Base-by-base conservation (phyloP, 371 early-diverging fungal species). In the Mucor saturninus region DNA sequence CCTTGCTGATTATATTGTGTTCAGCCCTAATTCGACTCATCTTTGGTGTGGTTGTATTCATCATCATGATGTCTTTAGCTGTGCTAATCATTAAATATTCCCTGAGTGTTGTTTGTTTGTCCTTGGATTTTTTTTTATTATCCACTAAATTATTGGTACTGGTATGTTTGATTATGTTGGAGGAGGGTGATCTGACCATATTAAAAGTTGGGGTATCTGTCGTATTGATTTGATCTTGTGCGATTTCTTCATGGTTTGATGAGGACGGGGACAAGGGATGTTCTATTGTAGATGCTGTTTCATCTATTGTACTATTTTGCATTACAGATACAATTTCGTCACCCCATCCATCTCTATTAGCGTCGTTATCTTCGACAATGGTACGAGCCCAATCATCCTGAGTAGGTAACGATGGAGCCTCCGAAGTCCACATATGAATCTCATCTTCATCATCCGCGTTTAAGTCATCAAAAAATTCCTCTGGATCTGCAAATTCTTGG, bases 41-140 rank as follows among this genome's bases (percentile, higher is more conserved):
- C 9, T 57, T 50, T 29, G 72, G 65, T 35, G 56, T 53, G 10
- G 57, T 69, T 3, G 69, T 59, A 2, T 62, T 66, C 51, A 74
- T 46, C 4, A 81, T 30, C n/a, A 66, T 54, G 0, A 71, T 21
- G 51, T 81, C 75, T 30, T 61, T 74, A 2, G 63, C 60, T 7
- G 81, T 81, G 0, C 77, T 72, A 10, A 76, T 50, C 59, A 78
- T 67, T 1, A 81, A 48, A 11, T 71, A 66, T 13, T 74, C 76
- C 13, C 66, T 71, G 3, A 66, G 15, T n/a, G 46, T 46, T 11
- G n/a, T 49, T 10, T 6, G 4, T 21, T 21, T 21, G 3, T 15
- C 11, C 9, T 30, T 28, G 30, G 31, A 4, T 30, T 30, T 5
- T 52, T 28, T n/a, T 37, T 61, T 31, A 52, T 62, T 28, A 32